A percentile compares a stretch with the other conserved stretches of the same genome.
Conservation (phyloP, 352 stramenopile genomes). For the Globisporangium solare region DNA sequence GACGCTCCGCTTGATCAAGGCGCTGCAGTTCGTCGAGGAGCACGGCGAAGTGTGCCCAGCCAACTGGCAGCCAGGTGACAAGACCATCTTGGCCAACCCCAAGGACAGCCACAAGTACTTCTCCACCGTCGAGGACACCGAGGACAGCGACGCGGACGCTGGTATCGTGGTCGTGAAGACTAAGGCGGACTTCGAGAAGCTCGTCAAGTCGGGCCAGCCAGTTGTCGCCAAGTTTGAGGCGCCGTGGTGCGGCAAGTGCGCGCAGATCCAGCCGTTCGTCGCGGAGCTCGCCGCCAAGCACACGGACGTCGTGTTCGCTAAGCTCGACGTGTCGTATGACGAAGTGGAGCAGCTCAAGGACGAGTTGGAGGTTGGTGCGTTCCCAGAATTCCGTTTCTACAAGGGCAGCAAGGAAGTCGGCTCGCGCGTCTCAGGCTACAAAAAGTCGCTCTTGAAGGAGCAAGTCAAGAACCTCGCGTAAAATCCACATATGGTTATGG, state of each 20-base stretch:
- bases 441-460: constrained; percentile 77
- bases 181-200: constrained; percentile 55
- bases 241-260: constrained; percentile 86
- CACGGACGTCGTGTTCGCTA: constrained; percentile 70
- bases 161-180: constrained; percentile 50
- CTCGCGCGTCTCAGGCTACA: constrained; percentile 76
- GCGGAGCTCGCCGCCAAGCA: constrained; percentile 61
- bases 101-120: constrained; percentile 85
- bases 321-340: constrained; percentile 66
- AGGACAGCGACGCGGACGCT: constrained; percentile 27
- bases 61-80: constrained; percentile 90
- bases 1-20: constrained; percentile 89
- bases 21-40: constrained; percentile 91
- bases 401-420: constrained; percentile 76
- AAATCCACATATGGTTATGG: not conserved
- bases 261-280: constrained; percentile 77
- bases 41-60: constrained; percentile 92
- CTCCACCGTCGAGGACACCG: constrained; percentile 43
- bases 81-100: constrained; percentile 86
- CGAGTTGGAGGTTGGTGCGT: constrained; percentile 60
- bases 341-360: constrained; percentile 76
- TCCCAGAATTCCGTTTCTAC: constrained; percentile 86
- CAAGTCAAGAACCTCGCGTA: constrained; percentile 53
- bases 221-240: constrained; percentile 82
- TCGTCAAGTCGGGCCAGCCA: constrained; percentile 63